phyloP scores from a whole-genome alignment of 805 yeast genomes.

The Ogataea corticis region DNA sequence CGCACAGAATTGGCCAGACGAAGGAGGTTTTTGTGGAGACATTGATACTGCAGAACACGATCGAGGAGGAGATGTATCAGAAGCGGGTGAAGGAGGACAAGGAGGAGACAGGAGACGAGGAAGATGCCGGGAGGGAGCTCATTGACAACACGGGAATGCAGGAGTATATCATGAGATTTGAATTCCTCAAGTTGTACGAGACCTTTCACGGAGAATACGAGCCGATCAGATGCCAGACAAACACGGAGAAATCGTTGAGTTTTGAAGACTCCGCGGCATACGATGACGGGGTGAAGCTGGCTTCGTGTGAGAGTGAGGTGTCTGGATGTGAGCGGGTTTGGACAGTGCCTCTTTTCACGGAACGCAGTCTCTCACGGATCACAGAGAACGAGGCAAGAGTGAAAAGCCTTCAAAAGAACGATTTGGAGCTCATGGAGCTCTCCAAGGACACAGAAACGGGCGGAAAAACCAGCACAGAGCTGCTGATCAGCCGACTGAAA shows the following conservation, averaged over 20 bases:
- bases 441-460: not conserved
- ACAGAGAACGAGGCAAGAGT: slow-evolving; percentile 25
- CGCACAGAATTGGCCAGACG: slow-evolving; percentile 73
- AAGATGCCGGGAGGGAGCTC: slow-evolving; percentile 36
- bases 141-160: slow-evolving; percentile 64
- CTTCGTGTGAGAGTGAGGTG: slow-evolving; percentile 16
- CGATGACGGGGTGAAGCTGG: slow-evolving; percentile 23
- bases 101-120: slow-evolving; percentile 17
- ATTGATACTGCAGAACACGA: slow-evolving; percentile 56
- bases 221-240: slow-evolving; percentile 36
- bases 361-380: slow-evolving; percentile 30
- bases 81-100: slow-evolving; percentile 24
- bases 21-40: slow-evolving; percentile 71
- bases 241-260: too few species aligned
- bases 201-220: slow-evolving; percentile 38
- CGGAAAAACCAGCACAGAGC: slow-evolving; percentile 2
- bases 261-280: slow-evolving; percentile 13
- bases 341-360: slow-evolving; percentile 40
- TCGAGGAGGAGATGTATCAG: slow-evolving; percentile 68
- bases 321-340: slow-evolving; percentile 26
- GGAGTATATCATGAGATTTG: slow-evolving; percentile 50
- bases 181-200: slow-evolving; percentile 42
- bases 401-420: slow-evolving; percentile 13
- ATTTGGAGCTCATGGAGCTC: slow-evolving; percentile 7
- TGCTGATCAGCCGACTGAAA: slow-evolving; percentile 19